phyloP scores from a whole-genome alignment of 2,329 filamentous ascomycete species.

The Scytalidium lignicola region DNA sequence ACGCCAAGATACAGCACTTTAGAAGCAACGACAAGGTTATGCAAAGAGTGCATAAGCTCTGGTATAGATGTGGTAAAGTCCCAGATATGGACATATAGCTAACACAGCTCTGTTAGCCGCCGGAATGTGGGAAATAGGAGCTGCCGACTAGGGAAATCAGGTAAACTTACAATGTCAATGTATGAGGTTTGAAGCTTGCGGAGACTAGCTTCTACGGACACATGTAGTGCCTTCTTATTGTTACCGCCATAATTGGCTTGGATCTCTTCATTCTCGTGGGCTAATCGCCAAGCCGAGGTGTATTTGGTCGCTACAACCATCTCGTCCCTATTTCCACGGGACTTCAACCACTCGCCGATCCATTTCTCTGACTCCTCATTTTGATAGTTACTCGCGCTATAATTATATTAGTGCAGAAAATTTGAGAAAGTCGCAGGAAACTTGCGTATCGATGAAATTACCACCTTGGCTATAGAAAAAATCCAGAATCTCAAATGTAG shows the following conservation, averaged over 20 bases:
- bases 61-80: slow-evolving; percentile 39
- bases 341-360: slow-evolving; percentile 65
- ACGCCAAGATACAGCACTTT: slow-evolving; percentile 62
- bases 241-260: slow-evolving; percentile 39
- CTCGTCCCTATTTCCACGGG: slow-evolving; percentile 53
- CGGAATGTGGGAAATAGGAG: background rate
- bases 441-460: slow-evolving; percentile 58
- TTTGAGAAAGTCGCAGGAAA: slow-evolving; percentile 16
- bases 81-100: slow-evolving; percentile 42
- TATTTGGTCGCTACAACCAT: slow-evolving; percentile 54
- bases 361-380: slow-evolving; percentile 53
- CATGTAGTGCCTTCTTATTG: slow-evolving; percentile 30
- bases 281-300: slow-evolving; percentile 30
- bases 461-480: slow-evolving; percentile 50
- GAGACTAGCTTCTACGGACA: slow-evolving; percentile 33
- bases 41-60: slow-evolving; percentile 47
- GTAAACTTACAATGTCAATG: slow-evolving; percentile 24
- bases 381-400: slow-evolving; percentile 48
- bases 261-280: slow-evolving; percentile 23
- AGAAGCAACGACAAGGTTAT: slow-evolving; percentile 49
- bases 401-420: slow-evolving; percentile 13
- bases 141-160: background rate
- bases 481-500: slow-evolving; percentile 51
- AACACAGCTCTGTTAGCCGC: slow-evolving; percentile 28
- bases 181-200: slow-evolving; percentile 36